These are phyloP conservation scores for Lasiosphaeria miniovina DNA, from an alignment of 495 filamentous ascomycete genomes.

Conservation along the genomic window DNA sequence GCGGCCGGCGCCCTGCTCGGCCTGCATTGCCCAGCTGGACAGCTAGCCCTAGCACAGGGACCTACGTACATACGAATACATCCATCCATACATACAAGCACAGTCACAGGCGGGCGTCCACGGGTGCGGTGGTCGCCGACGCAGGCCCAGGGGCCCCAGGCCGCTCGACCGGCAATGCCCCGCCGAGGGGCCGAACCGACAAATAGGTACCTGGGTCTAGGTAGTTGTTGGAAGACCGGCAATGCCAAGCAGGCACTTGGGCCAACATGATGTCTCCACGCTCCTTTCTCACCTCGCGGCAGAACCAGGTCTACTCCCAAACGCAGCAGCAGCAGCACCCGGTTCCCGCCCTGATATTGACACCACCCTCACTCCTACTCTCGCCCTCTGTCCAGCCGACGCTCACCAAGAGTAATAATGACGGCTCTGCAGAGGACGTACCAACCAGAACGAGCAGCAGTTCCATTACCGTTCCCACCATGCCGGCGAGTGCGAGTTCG, in stretches of 20 bases:
- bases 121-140: constrained; percentile 6
- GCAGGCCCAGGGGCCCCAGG: constrained; percentile 10
- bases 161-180: constrained; percentile 21
- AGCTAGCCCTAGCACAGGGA: background rate
- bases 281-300: constrained; percentile 34
- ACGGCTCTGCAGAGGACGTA: constrained; percentile 16
- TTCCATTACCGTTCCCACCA: constrained; percentile 18
- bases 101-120: background rate
- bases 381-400: background rate
- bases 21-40: background rate
- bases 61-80: no score
- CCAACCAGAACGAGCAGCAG: constrained; percentile 11
- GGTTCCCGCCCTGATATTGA: background rate
- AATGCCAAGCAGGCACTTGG: constrained; percentile 14
- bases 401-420: constrained; percentile 30
- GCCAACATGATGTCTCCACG: constrained; percentile 39
- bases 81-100: no score
- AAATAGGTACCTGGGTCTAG: constrained; percentile 11
- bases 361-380: background rate
- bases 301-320: constrained; percentile 14
- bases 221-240: background rate
- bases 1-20: background rate
- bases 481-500: constrained; percentile 20
- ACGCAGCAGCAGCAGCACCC: constrained; percentile 7
- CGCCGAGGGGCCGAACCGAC: constrained; percentile 19